phyloP scores from a whole-genome alignment of 2,329 filamentous ascomycete genomes.

The Cercospora sojina region DNA sequence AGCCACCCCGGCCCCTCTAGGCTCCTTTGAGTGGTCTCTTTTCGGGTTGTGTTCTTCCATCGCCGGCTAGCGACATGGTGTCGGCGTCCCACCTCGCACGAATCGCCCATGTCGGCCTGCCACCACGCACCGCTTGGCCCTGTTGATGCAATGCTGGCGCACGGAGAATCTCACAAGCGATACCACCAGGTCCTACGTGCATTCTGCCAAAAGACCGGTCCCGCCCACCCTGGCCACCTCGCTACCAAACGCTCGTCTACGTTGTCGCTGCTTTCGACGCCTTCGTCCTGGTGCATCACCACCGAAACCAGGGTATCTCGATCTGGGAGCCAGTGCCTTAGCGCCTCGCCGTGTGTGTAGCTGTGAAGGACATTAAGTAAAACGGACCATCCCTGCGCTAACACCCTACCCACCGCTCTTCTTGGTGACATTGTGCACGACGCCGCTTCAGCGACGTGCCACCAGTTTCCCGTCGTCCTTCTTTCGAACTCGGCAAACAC shows the following conservation, averaged over 20 bases:
- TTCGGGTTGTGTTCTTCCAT: conserved; percentile 17
- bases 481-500: conserved; percentile 11
- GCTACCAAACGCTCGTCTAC: conserved; percentile 27
- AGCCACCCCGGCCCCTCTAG: conserved; percentile 16
- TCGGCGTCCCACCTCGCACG: conserved; percentile 21
- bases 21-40: conserved; percentile 14
- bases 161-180: conserved; percentile 23
- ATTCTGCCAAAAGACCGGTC: conserved; percentile 18
- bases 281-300: conserved; percentile 28
- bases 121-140: conserved; percentile 10
- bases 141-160: conserved; percentile 14
- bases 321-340: conserved; percentile 27
- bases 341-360: conserved; percentile 24
- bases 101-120: conserved; percentile 15
- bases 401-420: conserved; percentile 25
- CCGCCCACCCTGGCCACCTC: conserved; percentile 23
- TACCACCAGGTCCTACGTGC: conserved; percentile 15
- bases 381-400: conserved; percentile 23
- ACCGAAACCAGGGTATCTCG: conserved; percentile 28
- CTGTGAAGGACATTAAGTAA: conserved; percentile 19
- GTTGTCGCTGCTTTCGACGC: conserved; percentile 21
- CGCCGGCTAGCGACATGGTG: conserved; percentile 20
- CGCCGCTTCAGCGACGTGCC: conserved; percentile 21
- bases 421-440: conserved; percentile 23
- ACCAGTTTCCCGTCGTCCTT: neutral